A percentile compares a stretch with the other conserved stretches of the same genome.
phyloP scores from a whole-genome alignment of 2,329 filamentous ascomycete species.

The Xylariales sp. region DNA sequence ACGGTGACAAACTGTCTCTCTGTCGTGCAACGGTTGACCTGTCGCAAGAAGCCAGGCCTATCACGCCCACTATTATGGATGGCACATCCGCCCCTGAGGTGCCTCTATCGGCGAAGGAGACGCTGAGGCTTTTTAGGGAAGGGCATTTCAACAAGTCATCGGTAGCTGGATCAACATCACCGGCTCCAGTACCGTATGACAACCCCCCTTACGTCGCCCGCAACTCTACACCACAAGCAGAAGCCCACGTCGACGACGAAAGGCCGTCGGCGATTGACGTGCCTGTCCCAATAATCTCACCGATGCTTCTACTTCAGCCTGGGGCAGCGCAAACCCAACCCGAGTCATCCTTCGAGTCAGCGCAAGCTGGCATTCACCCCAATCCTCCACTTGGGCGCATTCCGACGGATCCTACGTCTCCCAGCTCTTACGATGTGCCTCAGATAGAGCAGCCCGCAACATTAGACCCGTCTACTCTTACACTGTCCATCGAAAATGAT shows the following conservation, averaged over 20 bases:
- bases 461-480: slow-evolving; percentile 48
- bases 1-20: neutral
- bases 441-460: slow-evolving; percentile 46
- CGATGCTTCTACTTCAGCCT: slow-evolving; percentile 35
- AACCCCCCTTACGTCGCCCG: slow-evolving; percentile 1
- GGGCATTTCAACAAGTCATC: slow-evolving; percentile 35
- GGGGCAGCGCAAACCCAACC: slow-evolving; percentile 21
- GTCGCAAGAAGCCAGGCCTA: slow-evolving; percentile 13
- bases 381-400: slow-evolving; percentile 14
- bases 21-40: slow-evolving; percentile 2
- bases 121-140: slow-evolving; percentile 41
- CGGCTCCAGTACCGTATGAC: slow-evolving; percentile 17
- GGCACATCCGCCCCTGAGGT: slow-evolving; percentile 27
- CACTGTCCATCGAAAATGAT: slow-evolving; percentile 49
- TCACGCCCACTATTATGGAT: slow-evolving; percentile 41
- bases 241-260: slow-evolving; percentile 12
- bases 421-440: slow-evolving; percentile 34
- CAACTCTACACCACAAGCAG: slow-evolving; percentile 25
- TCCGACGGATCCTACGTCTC: slow-evolving; percentile 27
- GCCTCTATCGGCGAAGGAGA: slow-evolving; percentile 44
- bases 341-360: slow-evolving; percentile 22
- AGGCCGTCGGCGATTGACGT: slow-evolving; percentile 2
- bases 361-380: slow-evolving; percentile 4
- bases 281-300: slow-evolving; percentile 13
- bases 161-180: slow-evolving; percentile 14